phyloP scores from a whole-genome alignment of 108 stramenopile genomes.

The Nitzschia sp. region DNA sequence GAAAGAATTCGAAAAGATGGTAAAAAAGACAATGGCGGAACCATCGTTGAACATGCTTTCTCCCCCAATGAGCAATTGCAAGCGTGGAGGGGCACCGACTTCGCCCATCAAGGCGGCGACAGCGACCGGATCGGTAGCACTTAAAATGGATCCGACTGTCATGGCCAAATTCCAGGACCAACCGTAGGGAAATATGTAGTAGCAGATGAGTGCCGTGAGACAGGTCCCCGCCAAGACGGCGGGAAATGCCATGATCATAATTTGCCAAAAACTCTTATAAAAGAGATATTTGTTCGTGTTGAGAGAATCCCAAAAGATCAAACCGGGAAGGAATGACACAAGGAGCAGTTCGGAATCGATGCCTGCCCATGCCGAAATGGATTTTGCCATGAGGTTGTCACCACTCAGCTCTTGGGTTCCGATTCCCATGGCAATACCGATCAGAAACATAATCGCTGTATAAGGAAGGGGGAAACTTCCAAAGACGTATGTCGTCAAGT shows the following conservation, averaged over 20 bases:
- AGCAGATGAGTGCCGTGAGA: constrained; percentile 49
- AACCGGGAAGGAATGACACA: constrained; percentile 83
- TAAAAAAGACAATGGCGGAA: constrained; percentile 88
- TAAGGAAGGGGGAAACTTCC: constrained; percentile 69
- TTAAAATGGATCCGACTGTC: constrained; percentile 86
- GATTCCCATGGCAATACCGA: constrained; percentile 65
- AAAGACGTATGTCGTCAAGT: constrained; percentile 39
- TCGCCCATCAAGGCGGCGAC: constrained; percentile 77
- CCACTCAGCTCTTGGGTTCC: neutral
- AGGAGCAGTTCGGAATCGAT: constrained; percentile 70
- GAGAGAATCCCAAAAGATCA: constrained; percentile 81
- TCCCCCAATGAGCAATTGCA: constrained; percentile 75
- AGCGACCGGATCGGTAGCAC: constrained; percentile 94
- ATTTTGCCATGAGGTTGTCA: neutral
- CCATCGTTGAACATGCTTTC: constrained; percentile 91
- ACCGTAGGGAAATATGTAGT: constrained; percentile 65
- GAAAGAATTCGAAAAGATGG: constrained; percentile 63
- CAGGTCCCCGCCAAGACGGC: constrained; percentile 68
- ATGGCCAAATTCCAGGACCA: constrained; percentile 66
- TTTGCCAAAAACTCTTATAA: constrained; percentile 40
- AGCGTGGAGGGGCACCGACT: constrained; percentile 71
- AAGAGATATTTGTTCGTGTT: constrained; percentile 75
- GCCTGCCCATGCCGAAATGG: neutral
- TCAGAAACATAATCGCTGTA: constrained; percentile 76
- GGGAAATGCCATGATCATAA: constrained; percentile 86